Evolutionary conservation across 306 rosid genomes (phyloP), one percentile per base, ranked within the genome.

Genomic region (Inga oerstediana): DNA sequence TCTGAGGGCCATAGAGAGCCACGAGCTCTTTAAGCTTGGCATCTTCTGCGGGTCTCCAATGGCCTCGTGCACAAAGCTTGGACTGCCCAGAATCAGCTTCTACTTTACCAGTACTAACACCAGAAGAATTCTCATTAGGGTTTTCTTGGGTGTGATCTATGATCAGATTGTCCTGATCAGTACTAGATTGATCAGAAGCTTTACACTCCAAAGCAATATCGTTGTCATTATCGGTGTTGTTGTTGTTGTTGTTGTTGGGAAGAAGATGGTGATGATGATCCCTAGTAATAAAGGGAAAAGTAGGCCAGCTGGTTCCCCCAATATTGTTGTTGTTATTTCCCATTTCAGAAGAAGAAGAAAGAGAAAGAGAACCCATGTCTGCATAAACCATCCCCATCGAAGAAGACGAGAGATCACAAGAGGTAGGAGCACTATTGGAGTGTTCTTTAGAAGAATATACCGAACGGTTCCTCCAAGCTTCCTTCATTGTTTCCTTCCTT

Each of bases 1-100:
- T 97, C 69, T 97, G 99, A 78, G 99, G 98, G 64, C 99, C 99
- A 84, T 94, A 97, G 44, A 91, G 94, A 56, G 97, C 88, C 0
- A 97, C 99, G 41, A 97, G 97, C 44, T 97, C 99, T 85, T 93
- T 97, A 30, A 97, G 91, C 92, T 94, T 97, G 16, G 97, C 70
- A 79, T 97, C 99, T 85, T 97, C 99, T 5, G 98, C 99, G 8
- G 99, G 99, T 76, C 99, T 88, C 99, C 99, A 97, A 89, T 97
- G 99, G 27, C 99, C 99, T 88, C 99, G 94, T 59, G 95, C 92
- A 88, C 97, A 92, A 6, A 92, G 95, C 70, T 89, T 97, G 27
- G 95, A 89, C 79, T 92, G 99, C 7, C 89, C 97, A 59, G 77
- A 81, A 74, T 84, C 88, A 46, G 78, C 85, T 61, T 88, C 93